Conservation (phyloP, 2,329 filamentous ascomycete species). For the Dothistroma septosporum region DNA sequence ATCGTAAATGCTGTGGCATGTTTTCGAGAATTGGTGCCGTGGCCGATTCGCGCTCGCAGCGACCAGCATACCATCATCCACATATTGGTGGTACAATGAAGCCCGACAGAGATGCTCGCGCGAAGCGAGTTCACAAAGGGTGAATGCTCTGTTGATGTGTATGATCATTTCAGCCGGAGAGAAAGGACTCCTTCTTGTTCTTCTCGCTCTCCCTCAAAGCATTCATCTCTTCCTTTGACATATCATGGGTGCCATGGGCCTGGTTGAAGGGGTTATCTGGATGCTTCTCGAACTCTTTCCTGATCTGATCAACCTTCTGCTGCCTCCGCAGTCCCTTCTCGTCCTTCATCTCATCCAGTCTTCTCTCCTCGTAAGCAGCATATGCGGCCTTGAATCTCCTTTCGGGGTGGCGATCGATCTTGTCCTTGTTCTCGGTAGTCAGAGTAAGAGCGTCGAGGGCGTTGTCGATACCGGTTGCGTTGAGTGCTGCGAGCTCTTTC, state of each 20-base stretch:
- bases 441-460: conserved; percentile 81
- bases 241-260: conserved; percentile 69
- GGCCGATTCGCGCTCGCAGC: too few species aligned
- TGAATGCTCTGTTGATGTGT: not conserved
- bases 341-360: conserved; percentile 77
- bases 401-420: conserved; percentile 87
- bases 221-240: conserved; percentile 70
- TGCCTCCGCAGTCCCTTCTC: conserved; percentile 78
- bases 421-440: conserved; percentile 55
- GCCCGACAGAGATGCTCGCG: not conserved
- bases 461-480: conserved; percentile 86
- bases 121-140: not conserved
- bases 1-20: too few species aligned
- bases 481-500: conserved; percentile 58
- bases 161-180: conserved; percentile 5
- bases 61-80: too few species aligned
- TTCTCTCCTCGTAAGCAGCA: conserved; percentile 72
- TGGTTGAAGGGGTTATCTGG: conserved; percentile 96
- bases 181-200: conserved; percentile 29
- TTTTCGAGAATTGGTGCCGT: too few species aligned
- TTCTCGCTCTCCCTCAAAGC: conserved; percentile 51
- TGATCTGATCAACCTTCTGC: conserved; percentile 77
- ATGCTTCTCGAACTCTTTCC: conserved; percentile 91
- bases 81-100: too few species aligned
- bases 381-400: conserved; percentile 82